Evolutionary conservation across 2,329 filamentous ascomycete genomes (phyloP), one percentile per base, ranked within the genome.

Genomic region (Fusarium sp.): DNA sequence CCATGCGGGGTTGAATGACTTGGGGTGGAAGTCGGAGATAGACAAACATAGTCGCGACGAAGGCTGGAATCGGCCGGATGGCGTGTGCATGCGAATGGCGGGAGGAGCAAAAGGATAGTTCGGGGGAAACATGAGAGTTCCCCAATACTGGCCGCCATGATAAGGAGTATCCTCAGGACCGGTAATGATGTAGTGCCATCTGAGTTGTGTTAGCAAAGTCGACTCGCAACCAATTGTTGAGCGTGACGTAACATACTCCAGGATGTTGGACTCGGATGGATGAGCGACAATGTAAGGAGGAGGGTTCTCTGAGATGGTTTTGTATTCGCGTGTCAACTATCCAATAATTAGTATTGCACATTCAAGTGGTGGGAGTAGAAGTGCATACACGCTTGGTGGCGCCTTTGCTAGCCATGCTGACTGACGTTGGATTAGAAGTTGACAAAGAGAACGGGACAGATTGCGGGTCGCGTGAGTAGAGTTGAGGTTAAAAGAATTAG

Each of bases 41-140:
- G 94, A 97, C 54, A 99, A 92, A 80, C 96, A 99, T 28, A 99
- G 90, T 56, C 96, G 90, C 20, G 94, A 95, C 4, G 93, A 96
- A 5, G 95, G 94, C 82, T 98, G 94, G 85, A 99, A 99, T 80
- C 96, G 94, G 67, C 96, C 96, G 18, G 93, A 96, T 4, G 96
- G 96, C 0, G 96, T 99, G 87, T 98, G 96, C 96, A 99, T 99
- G 80, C 96, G 94, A 83, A 99, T 99, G 5, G 96, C 95, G 9
- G 96, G 96, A 38, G 96, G 96, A 18, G 95, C 96, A 83, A 98
- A 99, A 33, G 96, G 96, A 82, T 99, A 99, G 86, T 98, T 95
- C 14, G 95, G 90, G 22, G 96, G 96, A 83, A 99, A 99, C 75
- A 97, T 92, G 57, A 99, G 88, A 4, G 96, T 98, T 54, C 96